Percentiles rank a stretch among this genome's conserved stretches.
phyloP scores from a whole-genome alignment of 768 basidiomycete genomes.

The Cystofilobasidium bisporidii region DNA sequence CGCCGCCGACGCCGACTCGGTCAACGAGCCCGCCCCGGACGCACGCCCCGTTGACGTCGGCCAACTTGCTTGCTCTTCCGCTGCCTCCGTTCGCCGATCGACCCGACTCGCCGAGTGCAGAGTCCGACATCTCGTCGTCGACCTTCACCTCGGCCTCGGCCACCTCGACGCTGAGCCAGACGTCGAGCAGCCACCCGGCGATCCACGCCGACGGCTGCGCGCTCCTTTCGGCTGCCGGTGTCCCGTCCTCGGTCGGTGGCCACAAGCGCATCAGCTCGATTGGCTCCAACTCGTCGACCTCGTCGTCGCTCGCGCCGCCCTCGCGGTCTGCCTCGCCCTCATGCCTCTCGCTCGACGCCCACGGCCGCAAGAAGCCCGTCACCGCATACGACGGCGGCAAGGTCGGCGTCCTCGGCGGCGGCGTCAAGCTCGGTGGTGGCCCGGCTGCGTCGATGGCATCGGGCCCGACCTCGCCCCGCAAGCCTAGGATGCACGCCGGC shows the following conservation, averaged over 20 bases:
- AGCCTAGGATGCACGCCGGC: background rate
- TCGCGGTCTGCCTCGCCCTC: background rate
- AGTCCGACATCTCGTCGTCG: background rate
- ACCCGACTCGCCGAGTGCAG: conserved; percentile 5
- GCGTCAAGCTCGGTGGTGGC: conserved; percentile 40
- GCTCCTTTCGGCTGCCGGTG: background rate
- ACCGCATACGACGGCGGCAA: conserved; percentile 42
- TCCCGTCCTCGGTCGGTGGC: background rate
- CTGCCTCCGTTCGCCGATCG: conserved; percentile 9
- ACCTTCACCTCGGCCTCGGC: background rate
- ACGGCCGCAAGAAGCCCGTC: conserved; percentile 27
- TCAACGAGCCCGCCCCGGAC: background rate
- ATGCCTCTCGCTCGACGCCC: background rate
- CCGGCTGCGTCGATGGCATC: conserved; percentile 9
- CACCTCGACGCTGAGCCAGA: background rate
- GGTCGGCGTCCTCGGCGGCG: conserved; percentile 41
- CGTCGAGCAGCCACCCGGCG: background rate
- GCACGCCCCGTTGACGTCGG: background rate
- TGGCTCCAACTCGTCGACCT: background rate
- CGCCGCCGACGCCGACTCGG: conserved; percentile 17
- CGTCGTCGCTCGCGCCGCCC: background rate
- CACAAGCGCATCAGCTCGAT: background rate
- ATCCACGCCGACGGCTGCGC: conserved; percentile 2
- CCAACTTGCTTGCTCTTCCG: conserved; percentile 11
- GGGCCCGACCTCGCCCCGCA: background rate